These are phyloP conservation scores for Bipolaris sorokiniana DNA, from an alignment of 2,329 filamentous ascomycete genomes.

Conservation along the genomic window DNA sequence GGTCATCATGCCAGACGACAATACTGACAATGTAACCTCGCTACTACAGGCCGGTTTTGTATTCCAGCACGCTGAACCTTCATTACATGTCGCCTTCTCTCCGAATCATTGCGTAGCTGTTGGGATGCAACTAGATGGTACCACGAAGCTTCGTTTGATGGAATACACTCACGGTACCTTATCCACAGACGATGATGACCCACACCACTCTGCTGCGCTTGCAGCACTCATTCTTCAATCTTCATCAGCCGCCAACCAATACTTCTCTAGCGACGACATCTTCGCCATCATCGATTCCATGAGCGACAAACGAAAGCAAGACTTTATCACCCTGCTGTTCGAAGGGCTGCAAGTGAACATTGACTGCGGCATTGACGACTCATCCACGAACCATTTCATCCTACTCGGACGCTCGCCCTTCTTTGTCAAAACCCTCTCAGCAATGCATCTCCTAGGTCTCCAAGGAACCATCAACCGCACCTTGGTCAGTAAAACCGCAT, in stretches of 20 bases:
- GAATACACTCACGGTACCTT: conserved; percentile 48
- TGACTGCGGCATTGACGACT: conserved; percentile 81
- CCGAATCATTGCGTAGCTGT: conserved; percentile 57
- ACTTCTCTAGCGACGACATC: conserved; percentile 57
- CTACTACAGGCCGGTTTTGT: conserved; percentile 79
- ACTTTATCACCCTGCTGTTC: conserved; percentile 70
- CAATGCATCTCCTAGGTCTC: conserved; percentile 76
- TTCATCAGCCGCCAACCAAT: conserved; percentile 52
- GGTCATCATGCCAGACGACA: conserved; percentile 68
- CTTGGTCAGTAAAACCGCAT: conserved; percentile 75
- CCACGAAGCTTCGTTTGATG: conserved; percentile 51
- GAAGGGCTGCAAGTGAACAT: conserved; percentile 60
- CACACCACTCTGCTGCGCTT: conserved; percentile 48
- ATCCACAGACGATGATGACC: conserved; percentile 37
- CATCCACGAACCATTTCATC: conserved; percentile 55
- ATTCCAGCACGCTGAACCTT: conserved; percentile 69
- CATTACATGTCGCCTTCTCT: conserved; percentile 54
- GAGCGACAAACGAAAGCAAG: conserved; percentile 34
- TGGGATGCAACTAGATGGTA: conserved; percentile 52
- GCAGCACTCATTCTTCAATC: conserved; percentile 53
- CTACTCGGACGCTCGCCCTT: conserved; percentile 63
- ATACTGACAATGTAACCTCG: conserved; percentile 69
- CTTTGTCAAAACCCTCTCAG: conserved; percentile 77
- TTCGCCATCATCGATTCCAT: conserved; percentile 50
- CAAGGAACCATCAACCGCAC: conserved; percentile 53